These are phyloP conservation scores for Pholiota microspora DNA, from an alignment of 768 basidiomycete genomes.

Conservation along the genomic window DNA sequence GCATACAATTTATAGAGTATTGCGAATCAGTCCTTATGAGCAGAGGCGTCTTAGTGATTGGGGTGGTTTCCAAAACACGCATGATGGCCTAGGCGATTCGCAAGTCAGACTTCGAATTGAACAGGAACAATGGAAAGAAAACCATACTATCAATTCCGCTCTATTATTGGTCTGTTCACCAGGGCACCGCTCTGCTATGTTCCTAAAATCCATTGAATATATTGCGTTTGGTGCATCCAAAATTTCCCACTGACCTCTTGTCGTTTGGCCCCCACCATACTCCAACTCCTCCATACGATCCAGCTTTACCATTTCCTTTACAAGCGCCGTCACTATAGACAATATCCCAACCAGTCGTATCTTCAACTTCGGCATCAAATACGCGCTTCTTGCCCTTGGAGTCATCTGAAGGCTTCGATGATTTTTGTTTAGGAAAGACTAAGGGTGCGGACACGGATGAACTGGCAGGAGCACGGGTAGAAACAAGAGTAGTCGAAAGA, in stretches of 20 bases:
- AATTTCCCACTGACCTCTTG: slow-evolving; percentile 42
- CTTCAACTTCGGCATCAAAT: slow-evolving; percentile 23
- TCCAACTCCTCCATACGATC: slow-evolving; percentile 76
- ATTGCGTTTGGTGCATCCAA: background rate
- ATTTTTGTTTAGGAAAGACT: too few species aligned
- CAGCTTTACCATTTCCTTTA: slow-evolving; percentile 70
- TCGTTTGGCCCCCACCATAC: slow-evolving; percentile 85
- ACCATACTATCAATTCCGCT: slow-evolving; percentile 83
- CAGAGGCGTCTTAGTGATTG: slow-evolving; percentile 50
- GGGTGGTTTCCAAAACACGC: slow-evolving; percentile 74
- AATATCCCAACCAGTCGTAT: slow-evolving; percentile 37
- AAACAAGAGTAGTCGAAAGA: too few species aligned
- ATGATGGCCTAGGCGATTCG: slow-evolving; percentile 65
- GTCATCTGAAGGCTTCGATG: slow-evolving; percentile 8
- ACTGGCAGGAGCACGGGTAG: too few species aligned
- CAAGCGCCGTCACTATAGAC: slow-evolving; percentile 92
- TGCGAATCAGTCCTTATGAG: slow-evolving; percentile 84
- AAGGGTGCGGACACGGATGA: too few species aligned
- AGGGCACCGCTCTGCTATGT: slow-evolving; percentile 78
- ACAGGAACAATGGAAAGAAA: slow-evolving; percentile 10
- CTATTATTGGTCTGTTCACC: slow-evolving; percentile 86
- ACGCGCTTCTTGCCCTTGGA: slow-evolving; percentile 33
- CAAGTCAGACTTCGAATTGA: slow-evolving; percentile 1
- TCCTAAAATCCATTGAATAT: slow-evolving; percentile 43
- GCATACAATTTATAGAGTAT: slow-evolving; percentile 77